Percentiles rank a stretch among this genome's conserved stretches.
These are phyloP conservation scores for Melampsora occidentalis DNA, from an alignment of 1,284 basidiomycete species.

Conservation along the genomic window DNA sequence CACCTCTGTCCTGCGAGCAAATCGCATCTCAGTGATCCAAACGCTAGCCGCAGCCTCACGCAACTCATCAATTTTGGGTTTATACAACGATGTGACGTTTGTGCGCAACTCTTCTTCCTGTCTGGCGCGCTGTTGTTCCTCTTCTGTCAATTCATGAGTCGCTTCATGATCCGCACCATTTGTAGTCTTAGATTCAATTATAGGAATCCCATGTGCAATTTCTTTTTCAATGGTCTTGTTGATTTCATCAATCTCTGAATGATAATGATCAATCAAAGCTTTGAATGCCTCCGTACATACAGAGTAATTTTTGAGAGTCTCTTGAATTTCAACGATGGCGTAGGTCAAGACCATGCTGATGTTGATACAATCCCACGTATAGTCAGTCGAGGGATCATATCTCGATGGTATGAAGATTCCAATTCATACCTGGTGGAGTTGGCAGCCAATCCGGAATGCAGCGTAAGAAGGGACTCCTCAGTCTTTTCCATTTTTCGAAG, in stretches of 20 bases:
- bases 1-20: slow-evolving; percentile 73
- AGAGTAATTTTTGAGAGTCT: slow-evolving; percentile 47
- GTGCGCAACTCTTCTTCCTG: slow-evolving; percentile 54
- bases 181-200: slow-evolving; percentile 53
- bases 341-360: slow-evolving; percentile 41
- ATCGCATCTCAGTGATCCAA: slow-evolving; percentile 87
- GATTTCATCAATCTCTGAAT: slow-evolving; percentile 69
- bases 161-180: slow-evolving; percentile 52
- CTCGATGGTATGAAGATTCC: background rate
- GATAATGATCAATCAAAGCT: slow-evolving; percentile 68
- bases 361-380: background rate
- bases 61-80: slow-evolving; percentile 58
- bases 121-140: slow-evolving; percentile 49
- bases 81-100: slow-evolving; percentile 50
- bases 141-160: slow-evolving; percentile 55
- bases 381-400: background rate
- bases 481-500: slow-evolving; percentile 68
- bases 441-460: slow-evolving; percentile 81
- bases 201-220: slow-evolving; percentile 45
- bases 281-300: slow-evolving; percentile 58
- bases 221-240: slow-evolving; percentile 61
- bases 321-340: slow-evolving; percentile 40
- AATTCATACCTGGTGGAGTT: slow-evolving; percentile 69
- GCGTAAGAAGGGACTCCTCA: slow-evolving; percentile 76
- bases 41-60: slow-evolving; percentile 59